Evolutionary conservation across 257 asterid species (phyloP).

Genomic region (Parsonsia alboflavescens): DNA sequence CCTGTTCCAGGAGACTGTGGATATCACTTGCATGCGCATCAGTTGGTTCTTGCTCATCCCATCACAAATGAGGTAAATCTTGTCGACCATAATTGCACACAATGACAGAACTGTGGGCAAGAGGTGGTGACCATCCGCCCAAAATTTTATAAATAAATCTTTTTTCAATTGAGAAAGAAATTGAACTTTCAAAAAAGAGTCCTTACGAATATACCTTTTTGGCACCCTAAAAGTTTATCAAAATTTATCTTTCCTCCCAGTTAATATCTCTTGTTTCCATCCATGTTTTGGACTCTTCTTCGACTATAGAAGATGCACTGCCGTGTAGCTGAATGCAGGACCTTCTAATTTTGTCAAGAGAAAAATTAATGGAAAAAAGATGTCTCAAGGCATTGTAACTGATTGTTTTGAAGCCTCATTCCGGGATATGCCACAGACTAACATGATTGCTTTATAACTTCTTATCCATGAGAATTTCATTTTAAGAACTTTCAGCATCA

Average conservation of each 20-base stretch:
- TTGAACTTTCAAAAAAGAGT: too few species aligned
- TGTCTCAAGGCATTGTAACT: not conserved
- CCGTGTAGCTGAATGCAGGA: not conserved
- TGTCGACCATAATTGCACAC: not conserved
- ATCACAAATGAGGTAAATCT: constrained; percentile 51
- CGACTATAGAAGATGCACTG: not conserved
- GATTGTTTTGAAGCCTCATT: constrained; percentile 1
- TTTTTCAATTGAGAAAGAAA: too few species aligned
- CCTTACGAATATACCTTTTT: too few species aligned
- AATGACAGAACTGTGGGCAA: not conserved
- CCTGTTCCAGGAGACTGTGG: constrained; percentile 99
- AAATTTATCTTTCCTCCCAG: not conserved
- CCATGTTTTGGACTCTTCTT: not conserved
- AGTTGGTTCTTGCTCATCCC: constrained; percentile 59
- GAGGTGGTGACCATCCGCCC: too few species aligned
- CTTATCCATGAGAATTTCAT: not conserved
- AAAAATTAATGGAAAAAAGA: not conserved
- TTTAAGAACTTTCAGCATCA: not conserved
- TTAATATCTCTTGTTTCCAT: not conserved
- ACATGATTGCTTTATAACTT: not conserved
- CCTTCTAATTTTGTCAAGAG: not conserved
- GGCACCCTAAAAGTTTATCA: not conserved
- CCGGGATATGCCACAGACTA: not conserved
- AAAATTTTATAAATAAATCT: too few species aligned
- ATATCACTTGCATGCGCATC: constrained; percentile 90